Evolutionary conservation across 345 rosid genomes (phyloP).

Genomic region (Populus tremula): DNA sequence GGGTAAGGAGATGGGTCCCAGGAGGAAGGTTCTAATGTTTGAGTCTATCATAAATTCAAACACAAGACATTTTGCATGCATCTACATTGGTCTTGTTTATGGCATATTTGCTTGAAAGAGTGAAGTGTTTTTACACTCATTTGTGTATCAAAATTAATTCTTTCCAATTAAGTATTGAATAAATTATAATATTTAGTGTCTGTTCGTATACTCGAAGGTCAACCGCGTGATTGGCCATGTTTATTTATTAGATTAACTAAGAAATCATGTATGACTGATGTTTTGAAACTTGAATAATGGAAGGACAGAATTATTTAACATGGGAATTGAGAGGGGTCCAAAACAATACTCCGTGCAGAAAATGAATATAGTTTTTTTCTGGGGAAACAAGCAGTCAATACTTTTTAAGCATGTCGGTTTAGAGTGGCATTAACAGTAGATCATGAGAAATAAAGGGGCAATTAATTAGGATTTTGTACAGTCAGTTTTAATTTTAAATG

Average conservation of each 20-base stretch:
- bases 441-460: slow-evolving; percentile 24
- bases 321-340: neutral
- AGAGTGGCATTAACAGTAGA: slow-evolving; percentile 38
- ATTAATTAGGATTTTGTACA: slow-evolving; percentile 7
- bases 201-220: no score
- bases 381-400: neutral
- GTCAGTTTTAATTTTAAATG: slow-evolving; percentile 42
- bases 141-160: no score
- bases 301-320: neutral
- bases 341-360: no score
- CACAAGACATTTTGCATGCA: neutral
- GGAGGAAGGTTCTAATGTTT: neutral
- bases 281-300: neutral
- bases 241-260: no score
- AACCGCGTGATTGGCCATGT: no score
- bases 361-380: no score
- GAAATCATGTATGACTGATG: no score
- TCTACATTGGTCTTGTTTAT: no score
- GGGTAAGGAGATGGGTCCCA: neutral
- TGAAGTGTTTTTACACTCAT: no score
- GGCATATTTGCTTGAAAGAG: no score
- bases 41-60: neutral
- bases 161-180: no score
- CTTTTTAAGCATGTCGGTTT: neutral
- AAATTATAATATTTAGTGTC: no score